These are phyloP conservation scores for Aureobasidium sp. DNA, from an alignment of 2,329 filamentous ascomycete species.

Conservation along the genomic window DNA sequence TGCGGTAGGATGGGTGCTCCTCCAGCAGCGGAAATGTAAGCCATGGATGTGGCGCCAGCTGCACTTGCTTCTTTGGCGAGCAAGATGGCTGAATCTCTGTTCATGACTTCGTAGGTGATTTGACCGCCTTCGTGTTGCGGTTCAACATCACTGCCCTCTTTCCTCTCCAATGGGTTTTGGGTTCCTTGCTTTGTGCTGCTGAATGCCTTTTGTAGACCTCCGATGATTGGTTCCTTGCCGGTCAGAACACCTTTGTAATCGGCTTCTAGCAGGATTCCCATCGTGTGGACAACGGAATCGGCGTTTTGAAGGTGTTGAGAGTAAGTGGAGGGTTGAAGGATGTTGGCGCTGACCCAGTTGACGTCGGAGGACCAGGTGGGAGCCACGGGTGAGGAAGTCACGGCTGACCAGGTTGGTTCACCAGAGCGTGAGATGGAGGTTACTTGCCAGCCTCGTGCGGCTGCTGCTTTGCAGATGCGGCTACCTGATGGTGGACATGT, in stretches of 20 bases:
- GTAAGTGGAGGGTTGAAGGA: slow-evolving; percentile 76
- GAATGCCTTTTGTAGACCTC: slow-evolving; percentile 72
- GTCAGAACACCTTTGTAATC: slow-evolving; percentile 93
- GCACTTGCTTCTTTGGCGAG: slow-evolving; percentile 67
- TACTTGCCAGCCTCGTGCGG: slow-evolving; percentile 80
- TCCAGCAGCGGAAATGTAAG: slow-evolving; percentile 81
- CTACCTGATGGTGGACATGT: slow-evolving; percentile 39
- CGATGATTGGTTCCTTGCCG: slow-evolving; percentile 72
- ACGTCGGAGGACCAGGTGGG: slow-evolving; percentile 78
- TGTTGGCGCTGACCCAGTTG: slow-evolving; percentile 79
- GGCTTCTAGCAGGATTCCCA: slow-evolving; percentile 93
- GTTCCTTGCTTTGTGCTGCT: slow-evolving; percentile 53
- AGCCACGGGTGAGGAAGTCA: slow-evolving; percentile 60
- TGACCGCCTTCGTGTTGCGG: slow-evolving; percentile 62
- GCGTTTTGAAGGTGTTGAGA: slow-evolving; percentile 64
- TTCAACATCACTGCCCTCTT: slow-evolving; percentile 51
- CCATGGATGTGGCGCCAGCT: slow-evolving; percentile 62
- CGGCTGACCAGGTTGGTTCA: slow-evolving; percentile 72
- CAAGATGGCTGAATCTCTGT: slow-evolving; percentile 76
- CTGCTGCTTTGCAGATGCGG: slow-evolving; percentile 85
- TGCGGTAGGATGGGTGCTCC: slow-evolving; percentile 76
- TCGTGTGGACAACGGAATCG: slow-evolving; percentile 82
- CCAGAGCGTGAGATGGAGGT: slow-evolving; percentile 94
- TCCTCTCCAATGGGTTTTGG: slow-evolving; percentile 58
- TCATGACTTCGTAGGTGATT: slow-evolving; percentile 96